Evolutionary conservation across 306 rosid genomes (phyloP), one percentile per base, ranked within the genome.

Genomic region (Inga laurina): DNA sequence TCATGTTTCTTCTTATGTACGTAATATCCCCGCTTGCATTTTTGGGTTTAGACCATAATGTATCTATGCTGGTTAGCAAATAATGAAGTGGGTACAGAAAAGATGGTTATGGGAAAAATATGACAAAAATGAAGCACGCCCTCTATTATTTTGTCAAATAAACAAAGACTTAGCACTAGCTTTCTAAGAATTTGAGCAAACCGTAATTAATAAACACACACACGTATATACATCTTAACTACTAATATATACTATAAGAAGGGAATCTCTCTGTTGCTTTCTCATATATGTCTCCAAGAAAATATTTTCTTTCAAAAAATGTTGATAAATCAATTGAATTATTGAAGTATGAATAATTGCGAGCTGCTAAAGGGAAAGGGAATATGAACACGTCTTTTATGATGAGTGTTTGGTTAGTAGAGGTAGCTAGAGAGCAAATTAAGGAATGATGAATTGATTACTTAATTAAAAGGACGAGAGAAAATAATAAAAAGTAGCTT

Each of bases 151-250:
- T 57, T 75, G 79, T 80, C 72, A 85, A 39, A 24, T 79, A 61
- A 83, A 87, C 78, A 88, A 82, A 79, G 87, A 88, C 89, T 84
- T 84, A 21, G 69, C 56, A 88, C 79, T 90, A 72, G 62, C 72
- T 75, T 37, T 77, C 81, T 65, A 32, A 70, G 67, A 83, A 85
- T 82, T 84, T 19, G 54, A 14, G 14, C 45, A 67, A 57, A 68
- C 70, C 74, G 70, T 81, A 62, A 74, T 75, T 72, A 68, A 76
- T 81, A 32, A 76, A 73, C 57, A 34, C 19, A 73, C 57, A 34
- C 19, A 7, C 13, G 2, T 32, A 1, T 11, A 11, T 10, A 27
- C 68, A 22, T 62, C 37, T 27, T 62, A 62, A 62, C 68, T 27
- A 51, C 57, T 5, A 51, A 51, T 51, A 4, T 51, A 62, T 24